phyloP scores from a whole-genome alignment of 2,329 filamentous ascomycete species.

The Atkinsonella hypoxylon region DNA sequence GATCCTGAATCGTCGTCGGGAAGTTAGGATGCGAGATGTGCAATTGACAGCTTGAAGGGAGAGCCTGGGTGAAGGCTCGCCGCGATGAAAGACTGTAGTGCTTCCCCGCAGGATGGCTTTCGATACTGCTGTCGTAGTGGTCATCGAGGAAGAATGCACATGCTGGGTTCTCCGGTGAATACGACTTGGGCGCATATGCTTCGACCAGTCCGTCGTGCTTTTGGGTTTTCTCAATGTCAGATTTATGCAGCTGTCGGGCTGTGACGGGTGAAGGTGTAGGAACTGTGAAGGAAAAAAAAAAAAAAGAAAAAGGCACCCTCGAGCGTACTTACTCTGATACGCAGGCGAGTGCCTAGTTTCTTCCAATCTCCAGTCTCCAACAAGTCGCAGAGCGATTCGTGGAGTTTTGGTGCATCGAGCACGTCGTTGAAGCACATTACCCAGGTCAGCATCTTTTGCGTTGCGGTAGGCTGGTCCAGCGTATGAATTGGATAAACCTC shows the following conservation, averaged over 20 bases:
- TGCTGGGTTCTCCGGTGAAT: conserved; percentile 1
- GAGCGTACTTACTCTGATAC: conserved; percentile 2
- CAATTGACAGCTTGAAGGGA: neutral
- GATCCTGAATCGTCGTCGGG: conserved; percentile 4
- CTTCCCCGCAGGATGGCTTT: conserved; percentile 2
- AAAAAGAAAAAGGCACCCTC: neutral
- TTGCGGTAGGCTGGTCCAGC: conserved; percentile 3
- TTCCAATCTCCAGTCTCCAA: conserved; percentile 8
- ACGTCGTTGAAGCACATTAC: conserved; percentile 10
- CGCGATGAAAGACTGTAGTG: neutral
- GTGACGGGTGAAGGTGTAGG: no score
- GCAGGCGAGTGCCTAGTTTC: conserved; percentile 5
- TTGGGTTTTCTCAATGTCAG: neutral
- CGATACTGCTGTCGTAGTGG: neutral
- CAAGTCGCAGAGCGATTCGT: conserved; percentile 3
- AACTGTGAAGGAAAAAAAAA: neutral
- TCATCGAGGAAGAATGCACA: conserved; percentile 5
- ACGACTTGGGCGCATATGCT: conserved; percentile 5
- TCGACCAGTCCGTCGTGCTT: conserved; percentile 5
- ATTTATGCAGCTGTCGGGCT: neutral
- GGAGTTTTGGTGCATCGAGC: conserved; percentile 3
- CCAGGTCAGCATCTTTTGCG: conserved; percentile 6
- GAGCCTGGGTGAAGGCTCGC: conserved; percentile 6
- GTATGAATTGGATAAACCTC: conserved; percentile 5
- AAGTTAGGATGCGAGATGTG: neutral